Evolutionary conservation across 2,329 filamentous ascomycete species (phyloP), one percentile per base, ranked within the genome.

Genomic region (Calonectria ilicicola): DNA sequence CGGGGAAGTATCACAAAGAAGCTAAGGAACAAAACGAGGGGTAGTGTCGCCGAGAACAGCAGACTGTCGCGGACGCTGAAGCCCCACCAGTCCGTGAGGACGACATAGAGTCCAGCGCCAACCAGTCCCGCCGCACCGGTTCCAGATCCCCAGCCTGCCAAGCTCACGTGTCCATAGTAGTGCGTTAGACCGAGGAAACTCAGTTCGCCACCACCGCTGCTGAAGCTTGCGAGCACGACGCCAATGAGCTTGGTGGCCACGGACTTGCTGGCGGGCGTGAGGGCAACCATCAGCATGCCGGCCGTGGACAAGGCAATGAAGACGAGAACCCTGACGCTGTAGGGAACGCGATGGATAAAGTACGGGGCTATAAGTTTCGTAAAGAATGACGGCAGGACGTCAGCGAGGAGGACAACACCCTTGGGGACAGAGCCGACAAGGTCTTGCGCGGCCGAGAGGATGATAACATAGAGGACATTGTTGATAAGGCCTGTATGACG

Each of bases 381-480:
- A 67, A 94, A 83, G 84, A 99, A 98, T 14, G 94, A 95, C 2
- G 97, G 97, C 26, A 98, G 87, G 67, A 98, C 95, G 83, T 98
- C 95, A 82, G 95, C 95, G 74, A 98, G 94, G 67, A 98, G 92
- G 68, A 99, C 96, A 69, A 97, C 90, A 78, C 94, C 95, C 84
- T 98, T 98, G 63, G 97, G 97, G 1, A 98, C 89, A 38, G 94
- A 93, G 42, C 96, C 96, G 78, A 98, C 97, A 74, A 99, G 94
- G 81, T 99, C 97, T 80, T 98, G 94, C 4, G 97, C 97, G 42
- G 97, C 94, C 35, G 95, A 97, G 80, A 99, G 93, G 82, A 98
- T 97, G 83, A 98, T 94, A 69, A 98, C 96, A 85, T 98, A 98
- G 85, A 98, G 93, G 78, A 98, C 95, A 86, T 98, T 98, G 85